Base-by-base conservation (phyloP, 129 eudicot genomes). In the Saussurea involucrata region DNA sequence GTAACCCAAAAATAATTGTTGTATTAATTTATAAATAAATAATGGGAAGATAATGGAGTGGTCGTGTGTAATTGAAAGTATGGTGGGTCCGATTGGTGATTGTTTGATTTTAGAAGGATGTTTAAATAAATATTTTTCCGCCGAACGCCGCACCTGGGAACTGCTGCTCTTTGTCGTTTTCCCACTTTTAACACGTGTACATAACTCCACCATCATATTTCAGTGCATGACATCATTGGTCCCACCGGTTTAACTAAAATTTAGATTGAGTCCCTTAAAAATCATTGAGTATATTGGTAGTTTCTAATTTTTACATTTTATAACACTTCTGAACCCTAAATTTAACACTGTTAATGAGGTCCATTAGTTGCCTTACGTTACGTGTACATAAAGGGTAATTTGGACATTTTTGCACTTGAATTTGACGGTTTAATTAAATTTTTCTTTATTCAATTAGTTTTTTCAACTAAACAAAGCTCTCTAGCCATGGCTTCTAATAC, bases 81-180 rank as follows among this genome's bases (percentile, higher is more conserved):
- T 64, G 73, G 83, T 79, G 83, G 83, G 78, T 72, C 78, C 83
- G 58, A 36, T 36, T 60, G 49, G 33, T 61, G 53, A 60, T 24
- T 31, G 58, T 31, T 64, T 46, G 44, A 32, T 79, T 71, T 71
- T 71, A 25, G 73, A 78, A 78, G 72, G 37, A 37, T 42, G 57
- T 13, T 68, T 79, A 68, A 68, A 75, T 4, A 37, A 81, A 55
- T 81, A 74, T 11, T 75, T 81, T 81, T 63, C 81, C 85, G 85
- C 85, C 85, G 85, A 81, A 74, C 77, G 85, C 77, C 85, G 76
- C 85, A 81, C 81, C 84, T 75, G 85, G 60, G 85, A 68, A 69
- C 76, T 75, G 66, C 76, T 81, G 13, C 66, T 44, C 20, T 13
- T 75, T 75, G 85, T 81, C 76, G 76, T 42, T 76, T 81, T 24